phyloP scores from a whole-genome alignment of 2,329 filamentous ascomycete species.

The Chaetothyriales sp. region DNA sequence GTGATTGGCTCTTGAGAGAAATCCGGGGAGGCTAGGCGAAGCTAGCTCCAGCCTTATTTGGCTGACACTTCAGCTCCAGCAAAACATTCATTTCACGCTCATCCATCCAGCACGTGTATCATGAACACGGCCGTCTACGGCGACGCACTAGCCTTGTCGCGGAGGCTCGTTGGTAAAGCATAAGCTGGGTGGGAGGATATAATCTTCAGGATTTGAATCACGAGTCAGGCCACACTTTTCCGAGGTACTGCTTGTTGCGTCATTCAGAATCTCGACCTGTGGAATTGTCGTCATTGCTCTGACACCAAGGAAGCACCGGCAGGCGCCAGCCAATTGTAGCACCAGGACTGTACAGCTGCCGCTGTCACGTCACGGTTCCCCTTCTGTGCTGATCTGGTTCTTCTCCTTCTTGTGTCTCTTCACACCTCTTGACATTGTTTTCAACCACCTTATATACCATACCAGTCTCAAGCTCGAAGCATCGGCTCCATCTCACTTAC shows the following conservation, averaged over 20 bases:
- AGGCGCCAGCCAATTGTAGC: background rate
- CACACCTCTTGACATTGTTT: background rate
- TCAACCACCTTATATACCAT: background rate
- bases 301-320: background rate
- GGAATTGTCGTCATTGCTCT: background rate
- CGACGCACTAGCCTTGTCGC: background rate
- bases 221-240: background rate
- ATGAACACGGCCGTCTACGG: background rate
- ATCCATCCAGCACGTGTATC: background rate
- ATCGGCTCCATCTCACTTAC: background rate
- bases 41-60: background rate
- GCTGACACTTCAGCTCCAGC: too few species aligned
- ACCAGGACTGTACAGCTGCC: background rate
- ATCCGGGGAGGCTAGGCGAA: background rate
- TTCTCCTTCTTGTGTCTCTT: background rate
- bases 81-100: too few species aligned
- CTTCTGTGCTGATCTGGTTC: background rate
- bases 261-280: background rate
- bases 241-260: background rate
- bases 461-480: background rate
- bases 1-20: background rate
- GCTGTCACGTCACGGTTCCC: background rate
- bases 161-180: background rate
- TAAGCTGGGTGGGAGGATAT: background rate
- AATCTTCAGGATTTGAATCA: background rate